These are phyloP conservation scores for Leucocoprinus leucothites DNA, from an alignment of 768 basidiomycete genomes.

Conservation along the genomic window DNA sequence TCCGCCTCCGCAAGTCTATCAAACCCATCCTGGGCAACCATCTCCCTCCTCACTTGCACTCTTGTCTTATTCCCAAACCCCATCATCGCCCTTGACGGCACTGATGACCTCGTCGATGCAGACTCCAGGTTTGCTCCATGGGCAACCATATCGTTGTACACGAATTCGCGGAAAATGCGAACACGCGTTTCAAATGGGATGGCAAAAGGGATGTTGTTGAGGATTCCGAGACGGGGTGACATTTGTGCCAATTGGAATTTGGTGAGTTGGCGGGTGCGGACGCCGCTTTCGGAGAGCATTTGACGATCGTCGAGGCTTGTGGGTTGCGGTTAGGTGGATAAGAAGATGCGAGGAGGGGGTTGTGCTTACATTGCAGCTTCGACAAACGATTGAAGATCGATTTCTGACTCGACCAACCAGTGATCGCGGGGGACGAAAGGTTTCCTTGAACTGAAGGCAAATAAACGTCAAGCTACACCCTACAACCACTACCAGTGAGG, in stretches of 20 bases:
- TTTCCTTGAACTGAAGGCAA: constrained; percentile 62
- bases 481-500: not conserved
- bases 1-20: constrained; percentile 74
- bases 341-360: not conserved
- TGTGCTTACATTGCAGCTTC: constrained; percentile 72
- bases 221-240: constrained; percentile 82
- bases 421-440: constrained; percentile 81
- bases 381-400: constrained; percentile 61
- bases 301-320: constrained; percentile 70
- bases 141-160: constrained; percentile 33
- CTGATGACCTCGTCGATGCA: constrained; percentile 6
- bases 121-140: constrained; percentile 3
- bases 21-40: constrained; percentile 89
- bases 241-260: constrained; percentile 74
- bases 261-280: constrained; percentile 31
- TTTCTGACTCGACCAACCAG: constrained; percentile 66
- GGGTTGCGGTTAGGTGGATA: not conserved
- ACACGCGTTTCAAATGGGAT: constrained; percentile 93
- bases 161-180: constrained; percentile 82
- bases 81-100: constrained; percentile 16
- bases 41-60: constrained; percentile 66
- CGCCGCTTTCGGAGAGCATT: constrained; percentile 19
- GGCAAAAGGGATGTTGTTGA: constrained; percentile 95
- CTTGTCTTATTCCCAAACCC: constrained; percentile 26
- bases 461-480: not conserved